phyloP scores from a whole-genome alignment of 2,329 filamentous ascomycete species.

The Beauveria sp. region DNA sequence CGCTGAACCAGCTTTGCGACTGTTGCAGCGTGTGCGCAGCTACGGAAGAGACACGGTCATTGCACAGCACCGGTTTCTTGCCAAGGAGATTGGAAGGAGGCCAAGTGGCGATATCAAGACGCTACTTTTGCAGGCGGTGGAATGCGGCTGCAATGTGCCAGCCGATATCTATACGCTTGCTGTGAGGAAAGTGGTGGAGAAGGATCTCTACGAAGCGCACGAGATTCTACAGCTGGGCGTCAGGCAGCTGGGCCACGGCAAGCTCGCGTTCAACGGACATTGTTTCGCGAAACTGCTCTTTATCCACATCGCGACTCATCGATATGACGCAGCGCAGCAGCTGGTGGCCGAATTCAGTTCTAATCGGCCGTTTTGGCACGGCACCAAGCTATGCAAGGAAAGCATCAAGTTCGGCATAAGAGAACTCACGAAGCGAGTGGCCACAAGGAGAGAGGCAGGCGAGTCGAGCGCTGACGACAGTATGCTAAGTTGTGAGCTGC shows the following conservation, averaged over 20 bases:
- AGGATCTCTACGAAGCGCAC: slow-evolving; percentile 23
- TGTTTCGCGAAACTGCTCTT: slow-evolving; percentile 32
- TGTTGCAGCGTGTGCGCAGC: not conserved
- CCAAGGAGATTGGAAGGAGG: not conserved
- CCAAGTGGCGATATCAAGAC: not conserved
- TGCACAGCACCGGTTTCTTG: not conserved
- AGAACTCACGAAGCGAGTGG: slow-evolving; percentile 21
- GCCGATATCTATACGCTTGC: slow-evolving; percentile 31
- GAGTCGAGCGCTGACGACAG: not conserved
- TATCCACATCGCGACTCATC: slow-evolving; percentile 24
- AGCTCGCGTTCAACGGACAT: slow-evolving; percentile 28
- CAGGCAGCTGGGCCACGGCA: slow-evolving; percentile 27
- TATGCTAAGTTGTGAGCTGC: not conserved
- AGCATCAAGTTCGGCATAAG: slow-evolving; percentile 32
- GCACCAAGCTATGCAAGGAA: slow-evolving; percentile 28
- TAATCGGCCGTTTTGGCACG: slow-evolving; percentile 28
- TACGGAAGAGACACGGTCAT: not conserved
- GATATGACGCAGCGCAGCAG: slow-evolving; percentile 23
- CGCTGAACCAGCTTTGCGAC: not conserved
- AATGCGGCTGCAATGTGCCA: slow-evolving; percentile 23
- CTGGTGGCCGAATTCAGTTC: slow-evolving; percentile 25
- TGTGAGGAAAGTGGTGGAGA: slow-evolving; percentile 22
- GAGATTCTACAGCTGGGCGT: slow-evolving; percentile 29
- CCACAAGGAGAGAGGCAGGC: slow-evolving; percentile 10
- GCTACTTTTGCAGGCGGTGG: not conserved